phyloP scores from a whole-genome alignment of 208 protist genomes.

The Naegleria lovaniensis region DNA sequence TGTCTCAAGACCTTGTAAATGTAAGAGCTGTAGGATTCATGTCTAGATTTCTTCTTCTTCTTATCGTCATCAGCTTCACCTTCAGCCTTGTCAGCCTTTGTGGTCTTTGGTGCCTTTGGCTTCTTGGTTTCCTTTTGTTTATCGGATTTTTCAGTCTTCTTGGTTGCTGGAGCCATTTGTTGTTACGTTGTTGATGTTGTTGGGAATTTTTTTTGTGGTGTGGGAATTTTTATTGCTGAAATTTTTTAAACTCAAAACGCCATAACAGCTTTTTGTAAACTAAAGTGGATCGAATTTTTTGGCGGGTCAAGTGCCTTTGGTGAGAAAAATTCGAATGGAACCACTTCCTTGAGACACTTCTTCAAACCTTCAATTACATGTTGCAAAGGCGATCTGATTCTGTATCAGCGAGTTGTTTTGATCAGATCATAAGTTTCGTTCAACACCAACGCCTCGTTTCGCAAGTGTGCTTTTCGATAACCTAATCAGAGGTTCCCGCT shows the following conservation, averaged over 20 bases:
- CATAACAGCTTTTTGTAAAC: neutral
- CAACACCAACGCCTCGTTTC: too few relatives aligned
- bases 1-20: slow-evolving; percentile 31
- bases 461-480: too few relatives aligned
- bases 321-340: too few relatives aligned
- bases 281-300: neutral
- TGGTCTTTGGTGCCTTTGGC: neutral
- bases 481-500: too few relatives aligned
- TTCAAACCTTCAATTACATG: too few relatives aligned
- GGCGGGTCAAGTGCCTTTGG: neutral
- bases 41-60: slow-evolving; percentile 7
- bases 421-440: too few relatives aligned
- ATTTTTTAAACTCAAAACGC: neutral
- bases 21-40: slow-evolving; percentile 11
- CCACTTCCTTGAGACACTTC: too few relatives aligned
- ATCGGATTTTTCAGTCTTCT: neutral
- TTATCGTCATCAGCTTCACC: slow-evolving; percentile 8
- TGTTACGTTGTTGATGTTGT: neutral
- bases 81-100: neutral
- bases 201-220: neutral
- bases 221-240: neutral
- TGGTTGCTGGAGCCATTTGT: neutral
- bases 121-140: neutral
- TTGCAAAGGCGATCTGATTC: too few relatives aligned
- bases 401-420: too few relatives aligned